These are phyloP conservation scores for Fusarium xyrophilum DNA, from an alignment of 2,329 filamentous ascomycete species.

Conservation along the genomic window DNA sequence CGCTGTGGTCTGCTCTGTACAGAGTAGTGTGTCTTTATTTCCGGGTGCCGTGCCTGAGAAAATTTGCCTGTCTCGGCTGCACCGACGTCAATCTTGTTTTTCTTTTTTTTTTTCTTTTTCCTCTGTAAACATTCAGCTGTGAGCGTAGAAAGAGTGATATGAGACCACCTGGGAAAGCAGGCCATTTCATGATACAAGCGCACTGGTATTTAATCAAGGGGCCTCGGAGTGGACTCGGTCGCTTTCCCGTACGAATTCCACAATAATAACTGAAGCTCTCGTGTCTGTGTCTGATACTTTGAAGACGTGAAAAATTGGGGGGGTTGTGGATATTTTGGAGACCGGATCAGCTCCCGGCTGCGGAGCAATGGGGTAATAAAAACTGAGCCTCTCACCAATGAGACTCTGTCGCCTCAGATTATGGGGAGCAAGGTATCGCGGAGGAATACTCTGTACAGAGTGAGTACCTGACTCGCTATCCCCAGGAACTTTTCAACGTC, in stretches of 20 bases:
- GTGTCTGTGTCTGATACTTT: not conserved
- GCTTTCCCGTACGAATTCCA: conserved; percentile 1
- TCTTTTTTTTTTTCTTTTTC: not conserved
- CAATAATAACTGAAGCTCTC: conserved; percentile 6
- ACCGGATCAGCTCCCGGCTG: conserved; percentile 16
- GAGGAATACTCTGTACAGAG: no score
- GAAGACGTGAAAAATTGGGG: not conserved
- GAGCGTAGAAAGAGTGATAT: no score
- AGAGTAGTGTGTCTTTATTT: no score
- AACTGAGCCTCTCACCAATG: conserved; percentile 8
- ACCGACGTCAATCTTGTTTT: not conserved
- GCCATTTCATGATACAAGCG: not conserved
- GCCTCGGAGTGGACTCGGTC: conserved; percentile 3
- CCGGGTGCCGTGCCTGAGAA: not conserved
- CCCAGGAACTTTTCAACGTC: conserved; percentile 21
- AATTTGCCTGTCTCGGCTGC: not conserved
- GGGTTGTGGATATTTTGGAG: conserved; percentile 16
- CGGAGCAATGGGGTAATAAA: conserved; percentile 23
- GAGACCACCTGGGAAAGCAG: not conserved
- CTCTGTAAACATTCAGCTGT: not conserved
- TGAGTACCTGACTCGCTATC: conserved; percentile 19
- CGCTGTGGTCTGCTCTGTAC: no score
- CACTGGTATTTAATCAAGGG: conserved; percentile 5
- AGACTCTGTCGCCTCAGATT: accelerated
- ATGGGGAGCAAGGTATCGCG: not conserved